Evolutionary conservation across 305 asterid species (phyloP).

Genomic region (Fraxinus nigra): DNA sequence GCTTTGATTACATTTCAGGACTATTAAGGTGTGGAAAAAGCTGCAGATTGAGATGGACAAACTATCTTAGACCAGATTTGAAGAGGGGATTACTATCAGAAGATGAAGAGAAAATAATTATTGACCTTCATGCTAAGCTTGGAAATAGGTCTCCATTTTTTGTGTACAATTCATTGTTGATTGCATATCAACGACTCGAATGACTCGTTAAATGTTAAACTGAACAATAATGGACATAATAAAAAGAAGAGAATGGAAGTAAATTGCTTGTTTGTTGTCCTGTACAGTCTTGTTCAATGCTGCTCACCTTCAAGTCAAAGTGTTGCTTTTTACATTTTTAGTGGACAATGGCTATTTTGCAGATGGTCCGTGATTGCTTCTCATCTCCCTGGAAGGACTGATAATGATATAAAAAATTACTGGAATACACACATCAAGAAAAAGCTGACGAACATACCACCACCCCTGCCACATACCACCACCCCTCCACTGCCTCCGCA

Average conservation of each 20-base stretch:
- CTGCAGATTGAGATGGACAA: slow-evolving; percentile 34
- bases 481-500: slow-evolving; percentile 13
- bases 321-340: no score
- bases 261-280: neutral
- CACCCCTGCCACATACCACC: slow-evolving; percentile 45
- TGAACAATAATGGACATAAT: neutral
- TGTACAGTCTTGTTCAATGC: neutral
- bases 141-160: slow-evolving; percentile 37
- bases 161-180: neutral
- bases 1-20: slow-evolving; percentile 26
- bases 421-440: slow-evolving; percentile 93
- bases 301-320: neutral
- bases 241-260: neutral
- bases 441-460: slow-evolving; percentile 74
- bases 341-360: neutral
- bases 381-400: slow-evolving; percentile 85
- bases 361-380: slow-evolving; percentile 95
- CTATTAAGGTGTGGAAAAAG: slow-evolving; percentile 40
- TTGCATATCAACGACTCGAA: neutral
- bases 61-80: slow-evolving; percentile 33
- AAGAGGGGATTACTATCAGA: slow-evolving; percentile 54
- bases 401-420: slow-evolving; percentile 81
- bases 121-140: slow-evolving; percentile 49
- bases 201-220: neutral
- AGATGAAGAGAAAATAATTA: slow-evolving; percentile 45